phyloP scores from a whole-genome alignment of 2,329 filamentous ascomycete species.

The Diaporthe longicolla region DNA sequence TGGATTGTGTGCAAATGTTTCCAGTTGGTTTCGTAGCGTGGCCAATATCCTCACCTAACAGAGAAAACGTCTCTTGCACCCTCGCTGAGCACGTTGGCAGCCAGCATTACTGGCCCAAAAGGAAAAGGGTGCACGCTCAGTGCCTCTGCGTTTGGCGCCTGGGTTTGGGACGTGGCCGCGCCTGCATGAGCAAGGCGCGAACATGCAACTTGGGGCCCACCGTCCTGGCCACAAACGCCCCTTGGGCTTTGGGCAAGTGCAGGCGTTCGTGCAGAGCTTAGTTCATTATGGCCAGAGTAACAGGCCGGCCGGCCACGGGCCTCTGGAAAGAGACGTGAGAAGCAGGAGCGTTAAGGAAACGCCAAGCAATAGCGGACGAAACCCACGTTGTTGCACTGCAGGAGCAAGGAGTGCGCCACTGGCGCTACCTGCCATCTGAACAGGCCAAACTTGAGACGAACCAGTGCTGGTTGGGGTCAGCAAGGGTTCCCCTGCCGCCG shows the following conservation, averaged over 20 bases:
- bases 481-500: slow-evolving; percentile 18
- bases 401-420: slow-evolving; percentile 17
- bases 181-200: slow-evolving; percentile 22
- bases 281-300: neutral
- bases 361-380: slow-evolving; percentile 25
- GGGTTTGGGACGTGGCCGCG: slow-evolving; percentile 3
- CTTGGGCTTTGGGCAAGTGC: neutral
- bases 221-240: neutral
- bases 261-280: neutral
- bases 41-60: neutral
- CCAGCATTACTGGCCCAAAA: slow-evolving; percentile 1
- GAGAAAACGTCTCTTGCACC: neutral
- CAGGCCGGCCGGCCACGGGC: slow-evolving; percentile 5
- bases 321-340: neutral
- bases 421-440: slow-evolving; percentile 16
- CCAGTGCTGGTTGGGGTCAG: neutral
- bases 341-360: slow-evolving; percentile 28
- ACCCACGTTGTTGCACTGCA: slow-evolving; percentile 28
- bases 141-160: slow-evolving; percentile 6
- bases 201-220: neutral
- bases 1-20: slow-evolving; percentile 19
- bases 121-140: neutral
- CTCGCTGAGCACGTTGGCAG: neutral
- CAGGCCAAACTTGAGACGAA: slow-evolving; percentile 10
- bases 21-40: slow-evolving; percentile 14